Percentiles rank a stretch among this genome's conserved stretches.
These are phyloP conservation scores for Rhinocladiella mackenziei DNA, from an alignment of 2,329 filamentous ascomycete genomes.

Conservation along the genomic window DNA sequence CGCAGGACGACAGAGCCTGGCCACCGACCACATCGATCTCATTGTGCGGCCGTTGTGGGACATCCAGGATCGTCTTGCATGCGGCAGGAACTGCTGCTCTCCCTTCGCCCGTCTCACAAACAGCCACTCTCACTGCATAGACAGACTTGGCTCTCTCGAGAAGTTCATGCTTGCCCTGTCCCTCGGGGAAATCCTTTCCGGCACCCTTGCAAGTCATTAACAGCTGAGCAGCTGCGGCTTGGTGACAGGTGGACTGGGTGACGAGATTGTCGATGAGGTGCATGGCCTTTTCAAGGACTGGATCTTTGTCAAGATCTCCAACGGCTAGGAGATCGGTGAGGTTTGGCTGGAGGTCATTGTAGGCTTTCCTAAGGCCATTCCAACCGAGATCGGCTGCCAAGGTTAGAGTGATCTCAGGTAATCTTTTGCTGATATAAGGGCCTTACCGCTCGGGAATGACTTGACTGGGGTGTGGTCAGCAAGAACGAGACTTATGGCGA, in stretches of 20 bases:
- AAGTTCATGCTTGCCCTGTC: constrained; percentile 30
- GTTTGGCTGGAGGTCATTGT: constrained; percentile 9
- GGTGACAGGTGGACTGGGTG: constrained; percentile 23
- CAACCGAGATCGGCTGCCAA: constrained; percentile 20
- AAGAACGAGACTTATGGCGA: background rate
- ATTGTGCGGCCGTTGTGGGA: constrained; percentile 21
- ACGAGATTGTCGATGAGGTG: constrained; percentile 20
- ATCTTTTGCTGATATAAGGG: background rate
- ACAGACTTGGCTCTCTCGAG: constrained; percentile 51
- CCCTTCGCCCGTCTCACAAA: constrained; percentile 59
- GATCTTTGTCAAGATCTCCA: constrained; percentile 18
- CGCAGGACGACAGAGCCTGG: constrained; percentile 46
- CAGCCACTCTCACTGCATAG: constrained; percentile 59
- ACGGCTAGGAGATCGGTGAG: constrained; percentile 19
- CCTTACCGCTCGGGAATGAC: constrained; percentile 18
- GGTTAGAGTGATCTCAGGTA: constrained; percentile 4
- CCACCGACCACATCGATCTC: constrained; percentile 27
- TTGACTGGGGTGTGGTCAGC: constrained; percentile 5
- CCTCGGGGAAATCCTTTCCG: constrained; percentile 11
- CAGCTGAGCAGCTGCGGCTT: constrained; percentile 20
- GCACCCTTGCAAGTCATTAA: constrained; percentile 21
- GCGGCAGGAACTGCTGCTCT: constrained; percentile 48
- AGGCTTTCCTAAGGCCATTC: constrained; percentile 9
- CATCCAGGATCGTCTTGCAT: constrained; percentile 47
- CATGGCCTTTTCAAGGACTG: constrained; percentile 23